Evolutionary conservation across 148 eudicot species (phyloP), one percentile per base, ranked within the genome.

Genomic region (Arctostaphylos glauca): DNA sequence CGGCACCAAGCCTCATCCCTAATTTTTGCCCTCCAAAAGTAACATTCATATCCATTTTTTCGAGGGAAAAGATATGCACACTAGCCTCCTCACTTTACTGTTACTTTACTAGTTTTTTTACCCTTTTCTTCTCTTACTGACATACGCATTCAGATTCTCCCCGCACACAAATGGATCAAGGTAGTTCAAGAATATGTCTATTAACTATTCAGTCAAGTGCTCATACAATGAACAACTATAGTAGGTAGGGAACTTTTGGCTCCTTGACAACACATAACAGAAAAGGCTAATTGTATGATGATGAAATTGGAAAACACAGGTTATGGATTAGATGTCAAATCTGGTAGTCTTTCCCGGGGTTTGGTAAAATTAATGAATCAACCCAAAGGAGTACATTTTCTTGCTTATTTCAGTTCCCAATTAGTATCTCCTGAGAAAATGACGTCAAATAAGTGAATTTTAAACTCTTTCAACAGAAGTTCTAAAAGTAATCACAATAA

Each of bases 321-420:
- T 14, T 38, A 16, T 38, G n/a, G 21, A 77, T 53, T 77, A 54
- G 43, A 54, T 54, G 62, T 77, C 80, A 9, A 54, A 77, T n/a
- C 54, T 13, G n/a, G 9, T 8, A 44, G 13, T 43, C 31, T 5
- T 41, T 58, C 12, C 50, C 80, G 48, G 48, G 64, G 46, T n/a
- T 54, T 77, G 66, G 64, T 4, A 50, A 41, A 77, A 38, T 55
- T 54, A 52, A 77, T 54, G 80, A 52, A 77, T 9, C 25, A 55
- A 53, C 8, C 47, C 23, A 55, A 74, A 74, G 31, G 54, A 6
- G 55, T 48, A n/a, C 38, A 74, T 74, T 74, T 74, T 18, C 50
- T 71, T 73, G 53, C 60, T 53, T 31, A 55, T 15, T 56, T 78
- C 50, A 56, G 80, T 52, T 56, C 50, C 52, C 68, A 58, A 56